phyloP scores from a whole-genome alignment of 139 green algal species.

The Chlamydomonas sphaeroides region DNA sequence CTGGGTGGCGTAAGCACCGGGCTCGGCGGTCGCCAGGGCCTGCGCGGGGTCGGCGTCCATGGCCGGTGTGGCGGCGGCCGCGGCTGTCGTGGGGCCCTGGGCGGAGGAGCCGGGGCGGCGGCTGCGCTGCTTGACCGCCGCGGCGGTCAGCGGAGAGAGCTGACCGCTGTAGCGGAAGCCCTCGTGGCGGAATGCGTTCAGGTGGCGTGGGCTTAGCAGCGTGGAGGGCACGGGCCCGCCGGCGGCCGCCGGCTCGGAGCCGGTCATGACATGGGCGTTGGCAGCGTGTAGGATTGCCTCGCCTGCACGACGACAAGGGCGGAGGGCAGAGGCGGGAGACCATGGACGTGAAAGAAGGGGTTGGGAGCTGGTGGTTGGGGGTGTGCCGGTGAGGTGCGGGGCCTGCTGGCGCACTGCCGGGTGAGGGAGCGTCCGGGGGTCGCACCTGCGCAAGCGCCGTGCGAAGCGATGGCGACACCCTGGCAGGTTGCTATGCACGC shows the following conservation, averaged over 20 bases:
- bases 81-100: too few species aligned
- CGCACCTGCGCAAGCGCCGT: constrained; percentile 20
- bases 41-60: too few species aligned
- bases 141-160: neutral
- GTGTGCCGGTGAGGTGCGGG: too few species aligned
- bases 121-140: neutral
- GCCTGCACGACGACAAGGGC: neutral
- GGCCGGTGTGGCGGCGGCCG: too few species aligned
- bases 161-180: constrained; percentile 33
- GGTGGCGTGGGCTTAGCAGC: neutral
- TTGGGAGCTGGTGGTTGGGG: too few species aligned
- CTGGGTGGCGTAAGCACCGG: too few species aligned
- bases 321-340: too few species aligned
- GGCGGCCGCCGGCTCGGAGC: neutral
- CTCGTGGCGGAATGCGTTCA: constrained; percentile 25
- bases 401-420: too few species aligned
- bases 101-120: too few species aligned
- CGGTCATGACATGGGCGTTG: constrained; percentile 12
- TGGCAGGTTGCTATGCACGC: constrained; percentile 30
- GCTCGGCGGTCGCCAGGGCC: neutral
- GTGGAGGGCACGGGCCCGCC: too few species aligned
- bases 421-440: too few species aligned
- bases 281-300: constrained; percentile 14
- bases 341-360: too few species aligned
- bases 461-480: neutral